A percentile compares a stretch with the other conserved stretches of the same genome.
phyloP scores from a whole-genome alignment of 768 basidiomycete species.

The Coprinopsis cinerea region DNA sequence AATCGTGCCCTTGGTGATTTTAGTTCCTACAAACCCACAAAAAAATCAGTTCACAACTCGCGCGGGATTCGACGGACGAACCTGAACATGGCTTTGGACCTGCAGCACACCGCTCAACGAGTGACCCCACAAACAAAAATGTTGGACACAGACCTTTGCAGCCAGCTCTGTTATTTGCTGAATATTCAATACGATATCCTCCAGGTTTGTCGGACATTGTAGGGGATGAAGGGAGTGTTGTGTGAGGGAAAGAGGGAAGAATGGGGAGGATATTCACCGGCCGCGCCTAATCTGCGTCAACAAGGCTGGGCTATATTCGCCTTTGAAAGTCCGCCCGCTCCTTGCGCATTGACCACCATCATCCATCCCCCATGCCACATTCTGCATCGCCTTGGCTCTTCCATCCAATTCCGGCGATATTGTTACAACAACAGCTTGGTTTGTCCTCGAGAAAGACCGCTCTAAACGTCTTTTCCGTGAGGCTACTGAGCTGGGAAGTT shows the following conservation, averaged over 20 bases:
- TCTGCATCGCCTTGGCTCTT: not conserved
- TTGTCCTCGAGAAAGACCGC: too few species aligned
- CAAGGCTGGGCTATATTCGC: constrained; percentile 24
- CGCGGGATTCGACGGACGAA: constrained; percentile 23
- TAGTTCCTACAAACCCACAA: constrained; percentile 42
- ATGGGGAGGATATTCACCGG: constrained; percentile 19
- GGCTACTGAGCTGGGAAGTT: too few species aligned
- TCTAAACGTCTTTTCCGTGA: too few species aligned
- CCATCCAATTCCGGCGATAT: too few species aligned
- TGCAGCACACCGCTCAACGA: constrained; percentile 28
- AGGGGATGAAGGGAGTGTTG: constrained; percentile 11
- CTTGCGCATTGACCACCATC: constrained; percentile 37
- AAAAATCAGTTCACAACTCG: not conserved
- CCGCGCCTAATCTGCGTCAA: constrained; percentile 25
- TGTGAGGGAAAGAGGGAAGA: constrained; percentile 22
- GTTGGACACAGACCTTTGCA: constrained; percentile 60
- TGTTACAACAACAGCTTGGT: too few species aligned
- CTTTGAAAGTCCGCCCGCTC: constrained; percentile 43
- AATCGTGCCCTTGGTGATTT: constrained; percentile 66
- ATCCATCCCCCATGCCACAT: not conserved
- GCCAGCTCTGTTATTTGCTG: constrained; percentile 58
- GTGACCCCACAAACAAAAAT: constrained; percentile 17
- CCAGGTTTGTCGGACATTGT: constrained; percentile 45
- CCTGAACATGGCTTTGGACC: constrained; percentile 76
- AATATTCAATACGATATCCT: constrained; percentile 79